These are phyloP conservation scores for Wallacemonas rigidus DNA, from an alignment of 208 protist species.

Conservation along the genomic window DNA sequence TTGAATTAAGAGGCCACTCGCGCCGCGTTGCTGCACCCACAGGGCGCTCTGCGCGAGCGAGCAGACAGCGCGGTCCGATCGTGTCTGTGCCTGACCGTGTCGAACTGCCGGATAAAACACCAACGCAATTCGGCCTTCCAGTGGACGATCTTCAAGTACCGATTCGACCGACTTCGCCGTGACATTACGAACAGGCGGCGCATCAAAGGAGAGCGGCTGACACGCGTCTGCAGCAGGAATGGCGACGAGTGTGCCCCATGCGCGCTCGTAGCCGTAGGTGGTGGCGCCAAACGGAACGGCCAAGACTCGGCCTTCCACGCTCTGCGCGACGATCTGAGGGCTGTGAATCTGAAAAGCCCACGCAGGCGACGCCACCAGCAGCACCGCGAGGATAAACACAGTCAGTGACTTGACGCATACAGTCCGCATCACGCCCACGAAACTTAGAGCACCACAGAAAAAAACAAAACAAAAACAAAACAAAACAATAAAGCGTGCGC, in stretches of 20 bases:
- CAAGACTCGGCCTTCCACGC: not conserved
- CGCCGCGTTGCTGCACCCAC: conserved; percentile 16
- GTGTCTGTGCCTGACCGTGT: not conserved
- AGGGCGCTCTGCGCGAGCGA: conserved; percentile 10
- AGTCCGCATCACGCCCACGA: too few relatives aligned
- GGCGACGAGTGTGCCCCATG: not conserved
- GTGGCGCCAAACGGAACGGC: not conserved
- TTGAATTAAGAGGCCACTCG: conserved; percentile 21
- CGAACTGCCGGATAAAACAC: not conserved
- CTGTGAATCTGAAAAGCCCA: not conserved
- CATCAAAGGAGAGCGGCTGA: not conserved
- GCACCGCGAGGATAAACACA: not conserved
- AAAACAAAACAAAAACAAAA: not conserved
- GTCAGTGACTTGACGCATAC: too few relatives aligned
- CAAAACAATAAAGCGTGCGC: not conserved
- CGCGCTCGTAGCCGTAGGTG: not conserved
- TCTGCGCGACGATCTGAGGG: conserved; percentile 8
- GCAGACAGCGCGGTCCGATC: conserved; percentile 2
- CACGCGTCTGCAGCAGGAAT: not conserved
- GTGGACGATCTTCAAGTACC: not conserved
- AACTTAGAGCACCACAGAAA: not conserved
- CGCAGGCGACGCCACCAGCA: not conserved
- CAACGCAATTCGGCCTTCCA: not conserved
- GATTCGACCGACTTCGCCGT: not conserved
- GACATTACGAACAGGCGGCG: not conserved